Base-by-base conservation (phyloP, 2,329 filamentous ascomycete species). In the Periconia macrospinosa region DNA sequence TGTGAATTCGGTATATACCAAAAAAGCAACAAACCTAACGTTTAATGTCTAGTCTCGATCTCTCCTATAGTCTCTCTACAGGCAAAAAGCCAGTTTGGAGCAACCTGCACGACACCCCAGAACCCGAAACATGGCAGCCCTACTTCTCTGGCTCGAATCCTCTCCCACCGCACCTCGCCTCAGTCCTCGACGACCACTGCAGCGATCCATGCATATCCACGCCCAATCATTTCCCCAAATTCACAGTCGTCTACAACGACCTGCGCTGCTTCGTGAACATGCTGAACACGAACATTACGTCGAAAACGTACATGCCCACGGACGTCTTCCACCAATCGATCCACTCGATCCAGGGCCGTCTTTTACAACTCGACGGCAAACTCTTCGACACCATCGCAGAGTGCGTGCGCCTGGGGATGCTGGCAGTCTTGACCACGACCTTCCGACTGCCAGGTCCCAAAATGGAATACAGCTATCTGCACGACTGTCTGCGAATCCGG, bases 381-480 rank as follows among this genome's bases (percentile, higher is more conserved):
- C 45, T 54, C 1, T 20, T 9, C 6, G 33, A 42, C 18, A 7
- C 7, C 14, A 14, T 54, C 8, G 42, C 41, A 10, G 52, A 57
- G 18, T 41, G 30, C 11, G 15, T 57, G 9, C 49, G 55, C 11
- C 42, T 54, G 8, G 45, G 43, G 10, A 51, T 54, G 48, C 47
- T 57, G 6, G 48, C 51, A 3, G 42, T 46, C 15, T 41, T 57
- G 13, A 52, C 55, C 7, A 54, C 55, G 8, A 54, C 55, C 10
- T 54, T 54, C 45, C 44, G 43, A 13, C 19, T 54, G 6, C 55
- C 55, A 2, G 42, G 41, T 15, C 40, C 41, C 15, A 57, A 57
- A 35, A 48, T 57, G 44, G 51, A 49, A 13, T 54, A 57, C 30
- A 35, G 19, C 30, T 35, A 54, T 30, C 27, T 56, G 7, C 23